These are phyloP conservation scores for Euphorbia neoarborescens DNA, from an alignment of 441 rosid species.

Conservation along the genomic window DNA sequence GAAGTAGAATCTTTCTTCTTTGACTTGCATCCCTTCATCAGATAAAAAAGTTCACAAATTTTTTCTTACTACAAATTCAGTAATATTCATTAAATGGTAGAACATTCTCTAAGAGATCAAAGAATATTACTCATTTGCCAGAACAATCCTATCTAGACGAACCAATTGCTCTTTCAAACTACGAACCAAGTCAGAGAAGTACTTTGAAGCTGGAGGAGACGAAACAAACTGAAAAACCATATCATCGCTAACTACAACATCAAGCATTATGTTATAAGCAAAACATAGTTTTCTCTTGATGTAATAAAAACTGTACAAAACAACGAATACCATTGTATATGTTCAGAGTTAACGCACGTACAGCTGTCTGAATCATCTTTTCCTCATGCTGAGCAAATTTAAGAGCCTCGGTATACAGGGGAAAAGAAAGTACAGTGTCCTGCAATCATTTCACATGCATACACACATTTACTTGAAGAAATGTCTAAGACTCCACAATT, in stretches of 20 bases:
- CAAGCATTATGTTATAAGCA: conserved; percentile 24
- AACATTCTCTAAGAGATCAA: conserved; percentile 15
- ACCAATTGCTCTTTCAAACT: conserved; percentile 43
- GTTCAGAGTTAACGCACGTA: conserved; percentile 61
- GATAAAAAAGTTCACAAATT: conserved; percentile 13
- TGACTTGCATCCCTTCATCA: conserved; percentile 36
- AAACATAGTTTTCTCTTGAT: conserved; percentile 14
- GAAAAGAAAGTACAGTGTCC: conserved; percentile 59
- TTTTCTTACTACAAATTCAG: conserved; percentile 12
- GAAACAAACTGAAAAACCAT: conserved; percentile 49
- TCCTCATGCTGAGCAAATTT: conserved; percentile 61
- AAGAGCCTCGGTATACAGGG: conserved; percentile 53
- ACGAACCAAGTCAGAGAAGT: conserved; percentile 51
- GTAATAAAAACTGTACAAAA: conserved; percentile 14
- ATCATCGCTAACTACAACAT: conserved; percentile 56
- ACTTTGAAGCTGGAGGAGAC: conserved; percentile 49
- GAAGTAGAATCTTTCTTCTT: conserved; percentile 32
- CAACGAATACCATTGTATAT: conserved; percentile 45
- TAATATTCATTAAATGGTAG: conserved; percentile 14
- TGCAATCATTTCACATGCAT: conserved; percentile 23
- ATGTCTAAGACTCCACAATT: neutral
- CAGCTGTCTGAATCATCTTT: conserved; percentile 76
- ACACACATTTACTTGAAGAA: neutral
- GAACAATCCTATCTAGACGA: conserved; percentile 42
- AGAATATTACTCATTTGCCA: conserved; percentile 34